These are phyloP conservation scores for Chaetomium fimeti DNA, from an alignment of 495 filamentous ascomycete species.

Conservation along the genomic window DNA sequence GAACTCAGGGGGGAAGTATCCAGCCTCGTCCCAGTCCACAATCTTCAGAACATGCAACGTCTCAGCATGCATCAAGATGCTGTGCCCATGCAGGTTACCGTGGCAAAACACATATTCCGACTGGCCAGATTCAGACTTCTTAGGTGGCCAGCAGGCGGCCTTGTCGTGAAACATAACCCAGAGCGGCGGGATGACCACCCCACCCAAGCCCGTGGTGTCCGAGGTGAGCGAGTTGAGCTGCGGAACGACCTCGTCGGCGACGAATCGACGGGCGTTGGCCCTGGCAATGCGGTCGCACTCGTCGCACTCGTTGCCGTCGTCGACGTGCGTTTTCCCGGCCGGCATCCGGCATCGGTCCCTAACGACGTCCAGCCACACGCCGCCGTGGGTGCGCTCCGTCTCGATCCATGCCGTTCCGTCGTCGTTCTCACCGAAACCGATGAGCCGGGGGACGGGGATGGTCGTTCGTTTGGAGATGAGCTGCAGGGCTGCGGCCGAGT, in stretches of 20 bases:
- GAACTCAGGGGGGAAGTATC: neutral
- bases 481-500: neutral
- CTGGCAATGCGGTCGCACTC: conserved; percentile 6
- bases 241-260: neutral
- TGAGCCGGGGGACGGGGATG: conserved; percentile 4
- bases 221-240: conserved; percentile 1
- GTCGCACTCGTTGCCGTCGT: neutral
- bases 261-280: neutral
- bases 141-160: neutral
- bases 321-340: neutral
- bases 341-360: neutral
- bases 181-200: neutral
- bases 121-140: neutral
- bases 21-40: conserved; percentile 7
- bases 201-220: neutral
- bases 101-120: conserved; percentile 8
- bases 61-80: conserved; percentile 7
- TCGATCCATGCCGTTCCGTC: conserved; percentile 3
- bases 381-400: conserved; percentile 1
- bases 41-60: conserved; percentile 7
- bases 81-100: conserved; percentile 1
- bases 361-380: neutral
- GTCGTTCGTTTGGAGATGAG: neutral
- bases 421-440: neutral
- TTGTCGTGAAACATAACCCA: neutral